Evolutionary conservation across 2,329 filamentous ascomycete genomes (phyloP), one percentile per base, ranked within the genome.

Genomic region (Penicillium sp.): DNA sequence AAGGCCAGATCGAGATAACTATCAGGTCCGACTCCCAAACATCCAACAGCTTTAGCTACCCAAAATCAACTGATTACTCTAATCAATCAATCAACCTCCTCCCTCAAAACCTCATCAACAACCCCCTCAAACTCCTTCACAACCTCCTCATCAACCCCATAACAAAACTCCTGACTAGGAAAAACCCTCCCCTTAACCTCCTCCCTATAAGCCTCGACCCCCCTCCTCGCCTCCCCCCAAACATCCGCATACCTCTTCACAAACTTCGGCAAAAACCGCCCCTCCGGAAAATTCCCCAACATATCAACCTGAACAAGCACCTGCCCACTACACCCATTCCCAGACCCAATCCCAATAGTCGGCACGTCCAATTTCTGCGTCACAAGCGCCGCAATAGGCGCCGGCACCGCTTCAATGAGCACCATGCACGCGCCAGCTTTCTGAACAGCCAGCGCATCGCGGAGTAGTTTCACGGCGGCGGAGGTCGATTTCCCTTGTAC

Each of bases 301-400:
- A 97, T 95, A 70, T 99, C 92, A 28, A 91, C 82, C 71, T 97
- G 92, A n/a, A 99, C 92, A 19, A 99, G 79, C 9, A 97, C 92
- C 70, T 99, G 92, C 0, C 92, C 92, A 0, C 89, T 91, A 66
- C 89, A 95, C 13, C 86, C 89, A 62, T 86, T 90, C 4, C 92
- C 93, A 14, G 92, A 92, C 11, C 92, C 92, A 56, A 99, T 97
- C 34, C 93, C 91, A 57, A 99, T 97, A 2, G 92, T 97, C 0
- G 93, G 93, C 28, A 97, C 83, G 38, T 77, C 79, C 28, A 97
- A 76, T 65, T 86, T 86, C 61, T 84, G 73, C 0, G 93, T 97
- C 37, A 97, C 81, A 42, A 95, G 73, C 4, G 77, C 75, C 2
- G 90, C 92, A 31, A 97, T 83, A 65, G 91, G 87, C 8, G 87